phyloP scores from a whole-genome alignment of 805 yeast genomes.

The Nematodospora valgi region DNA sequence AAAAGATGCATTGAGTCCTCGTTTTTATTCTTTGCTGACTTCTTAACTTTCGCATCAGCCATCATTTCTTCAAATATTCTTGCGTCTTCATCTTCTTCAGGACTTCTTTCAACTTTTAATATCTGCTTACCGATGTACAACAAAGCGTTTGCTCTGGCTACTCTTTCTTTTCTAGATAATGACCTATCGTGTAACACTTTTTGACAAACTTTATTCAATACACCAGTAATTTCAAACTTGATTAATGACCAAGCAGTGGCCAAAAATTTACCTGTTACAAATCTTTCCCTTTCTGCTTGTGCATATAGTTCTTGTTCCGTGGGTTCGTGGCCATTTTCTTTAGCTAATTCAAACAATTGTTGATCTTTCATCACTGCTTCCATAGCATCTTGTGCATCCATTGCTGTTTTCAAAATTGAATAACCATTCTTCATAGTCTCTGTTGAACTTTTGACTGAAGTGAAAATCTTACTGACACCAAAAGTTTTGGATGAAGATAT shows the following conservation, averaged over 20 bases:
- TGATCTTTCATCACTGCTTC: constrained; percentile 73
- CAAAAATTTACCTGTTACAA: constrained; percentile 81
- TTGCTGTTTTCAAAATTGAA: constrained; percentile 74
- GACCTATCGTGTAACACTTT: constrained; percentile 50
- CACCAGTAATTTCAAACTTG: constrained; percentile 81
- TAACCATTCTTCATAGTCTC: constrained; percentile 79
- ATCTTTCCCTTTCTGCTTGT: constrained; percentile 71
- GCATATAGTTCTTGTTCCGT: constrained; percentile 34
- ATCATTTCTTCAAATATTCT: constrained; percentile 87
- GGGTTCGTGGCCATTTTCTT: constrained; percentile 27
- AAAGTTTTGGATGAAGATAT: constrained; percentile 74
- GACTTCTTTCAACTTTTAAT: constrained; percentile 62
- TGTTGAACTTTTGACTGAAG: constrained; percentile 81
- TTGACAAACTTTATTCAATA: constrained; percentile 71
- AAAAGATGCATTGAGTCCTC: too few species aligned
- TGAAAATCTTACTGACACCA: constrained; percentile 82
- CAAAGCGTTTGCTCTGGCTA: constrained; percentile 77
- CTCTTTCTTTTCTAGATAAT: constrained; percentile 57
- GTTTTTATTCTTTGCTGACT: constrained; percentile 18
- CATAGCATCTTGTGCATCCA: constrained; percentile 76
- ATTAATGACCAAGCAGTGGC: constrained; percentile 97
- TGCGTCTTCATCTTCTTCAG: constrained; percentile 91
- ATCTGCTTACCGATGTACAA: constrained; percentile 69
- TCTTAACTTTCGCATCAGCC: constrained; percentile 72
- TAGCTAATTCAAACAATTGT: constrained; percentile 34